Evolutionary conservation across 805 yeast genomes (phyloP).

Genomic region (Yamadazyma philogaea): DNA sequence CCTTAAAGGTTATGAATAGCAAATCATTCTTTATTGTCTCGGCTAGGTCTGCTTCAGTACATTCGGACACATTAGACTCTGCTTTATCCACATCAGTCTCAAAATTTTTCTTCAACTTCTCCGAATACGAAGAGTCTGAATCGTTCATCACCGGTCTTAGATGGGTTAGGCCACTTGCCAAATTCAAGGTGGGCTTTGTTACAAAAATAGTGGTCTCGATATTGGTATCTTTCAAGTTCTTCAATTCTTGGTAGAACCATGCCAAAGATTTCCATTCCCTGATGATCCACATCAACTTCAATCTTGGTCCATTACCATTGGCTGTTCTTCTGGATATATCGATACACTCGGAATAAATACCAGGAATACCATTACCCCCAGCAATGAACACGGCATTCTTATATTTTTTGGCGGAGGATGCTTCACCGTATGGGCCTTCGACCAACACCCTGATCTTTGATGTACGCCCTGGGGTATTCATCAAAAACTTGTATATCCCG

Average conservation of each 20-base stretch:
- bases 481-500: constrained; percentile 24
- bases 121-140: constrained; percentile 11
- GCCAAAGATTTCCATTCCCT: constrained; percentile 49
- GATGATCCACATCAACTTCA: constrained; percentile 65
- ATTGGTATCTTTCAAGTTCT: constrained; percentile 22
- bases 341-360: constrained; percentile 42
- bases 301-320: constrained; percentile 19
- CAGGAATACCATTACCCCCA: constrained; percentile 77
- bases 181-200: constrained; percentile 23
- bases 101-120: constrained; percentile 3
- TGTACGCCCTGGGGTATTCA: constrained; percentile 23
- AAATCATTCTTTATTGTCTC: constrained; percentile 20
- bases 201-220: constrained; percentile 30
- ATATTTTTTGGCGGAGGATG: constrained; percentile 47
- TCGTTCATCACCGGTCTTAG: constrained; percentile 14
- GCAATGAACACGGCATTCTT: constrained; percentile 59
- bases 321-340: constrained; percentile 23
- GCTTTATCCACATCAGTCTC: neutral
- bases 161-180: constrained; percentile 8
- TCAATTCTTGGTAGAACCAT: constrained; percentile 49
- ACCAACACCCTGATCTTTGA: constrained; percentile 27
- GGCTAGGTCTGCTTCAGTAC: constrained; percentile 6
- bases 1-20: constrained; percentile 35
- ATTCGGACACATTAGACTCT: constrained; percentile 1
- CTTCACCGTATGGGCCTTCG: constrained; percentile 67